phyloP scores from a whole-genome alignment of 2,329 filamentous ascomycete species.

The Metarhizium guizhouense region DNA sequence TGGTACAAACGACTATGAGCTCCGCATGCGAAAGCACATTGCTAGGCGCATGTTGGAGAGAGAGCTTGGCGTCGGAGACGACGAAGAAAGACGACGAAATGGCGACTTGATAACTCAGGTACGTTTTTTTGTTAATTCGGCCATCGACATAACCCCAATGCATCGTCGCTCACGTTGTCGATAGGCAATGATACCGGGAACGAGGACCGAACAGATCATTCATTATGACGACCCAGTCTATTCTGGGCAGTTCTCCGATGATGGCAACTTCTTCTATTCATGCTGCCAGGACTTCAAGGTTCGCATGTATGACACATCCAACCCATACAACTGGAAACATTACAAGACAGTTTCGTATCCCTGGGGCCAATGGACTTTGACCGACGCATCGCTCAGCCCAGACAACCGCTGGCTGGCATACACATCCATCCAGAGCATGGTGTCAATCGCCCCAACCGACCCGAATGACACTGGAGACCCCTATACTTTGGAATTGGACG shows the following conservation, averaged over 20 bases:
- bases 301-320: constrained; percentile 94
- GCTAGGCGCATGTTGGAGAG: constrained; percentile 67
- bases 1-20: constrained; percentile 54
- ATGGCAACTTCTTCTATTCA: constrained; percentile 94
- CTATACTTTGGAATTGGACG: constrained; percentile 61
- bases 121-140: constrained; percentile 9
- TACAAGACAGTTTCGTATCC: constrained; percentile 87
- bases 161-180: neutral
- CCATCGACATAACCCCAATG: neutral
- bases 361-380: constrained; percentile 89
- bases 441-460: constrained; percentile 82
- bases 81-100: constrained; percentile 50
- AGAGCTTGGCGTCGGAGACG: constrained; percentile 64
- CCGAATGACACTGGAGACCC: constrained; percentile 74
- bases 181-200: constrained; percentile 68
- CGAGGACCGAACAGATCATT: constrained; percentile 74
- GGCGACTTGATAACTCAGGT: constrained; percentile 61
- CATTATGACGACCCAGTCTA: constrained; percentile 83
- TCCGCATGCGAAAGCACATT: constrained; percentile 49
- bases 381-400: constrained; percentile 81
- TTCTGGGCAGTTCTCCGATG: constrained; percentile 91
- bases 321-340: constrained; percentile 90
- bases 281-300: constrained; percentile 90
- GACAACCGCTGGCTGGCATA: constrained; percentile 91
- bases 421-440: constrained; percentile 74